Base-by-base conservation (phyloP, 805 yeast species). In the Metschnikowia noctiluminum region DNA sequence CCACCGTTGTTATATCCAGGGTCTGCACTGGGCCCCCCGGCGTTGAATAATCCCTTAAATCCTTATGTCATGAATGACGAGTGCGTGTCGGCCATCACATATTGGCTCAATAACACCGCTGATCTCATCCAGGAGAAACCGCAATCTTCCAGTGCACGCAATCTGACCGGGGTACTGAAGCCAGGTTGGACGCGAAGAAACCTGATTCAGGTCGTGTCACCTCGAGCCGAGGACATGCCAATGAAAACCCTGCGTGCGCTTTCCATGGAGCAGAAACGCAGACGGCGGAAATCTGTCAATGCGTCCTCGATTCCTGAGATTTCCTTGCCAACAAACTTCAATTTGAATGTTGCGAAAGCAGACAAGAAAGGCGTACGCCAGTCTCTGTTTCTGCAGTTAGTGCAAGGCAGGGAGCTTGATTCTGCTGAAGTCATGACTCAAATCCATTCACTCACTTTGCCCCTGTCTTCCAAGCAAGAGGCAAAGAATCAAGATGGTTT, bases 1-100 rank as follows among this genome's bases (percentile, higher is more conserved):
- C 35, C 13, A 21, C 7, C 28, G 13, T 12, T 16, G 28, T 16
- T 35, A 5, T 8, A 28, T 12, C 42, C 14, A 15, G 14, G 31
- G 8, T 38, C 28, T 15, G 16, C 27, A 10, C 40, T 15, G 28
- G 40, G 32, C 6, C 9, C 32, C n/a, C 35, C 10, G 31, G 47
- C 52, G 7, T 45, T 47, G 40, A 46, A 52, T 38, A 49, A 43
- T 43, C 52, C 54, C 5, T 32, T 46, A 28, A 51, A 51, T 28
- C 49, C 51, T 12, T 54, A 50, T 41, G 61, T 59, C 36, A 66
- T 70, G 69, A 70, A 70, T 50, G 71, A 70, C 48, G 74, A 71
- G 51, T 70, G 74, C 51, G 64, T 66, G 46, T 64, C 65, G 48
- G 74, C 74, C 28, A 70, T 70, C 28, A 60, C 65, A 14, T 61